These are phyloP conservation scores for Colletotrichum acutatum DNA, from an alignment of 2,329 filamentous ascomycete genomes.

Conservation along the genomic window DNA sequence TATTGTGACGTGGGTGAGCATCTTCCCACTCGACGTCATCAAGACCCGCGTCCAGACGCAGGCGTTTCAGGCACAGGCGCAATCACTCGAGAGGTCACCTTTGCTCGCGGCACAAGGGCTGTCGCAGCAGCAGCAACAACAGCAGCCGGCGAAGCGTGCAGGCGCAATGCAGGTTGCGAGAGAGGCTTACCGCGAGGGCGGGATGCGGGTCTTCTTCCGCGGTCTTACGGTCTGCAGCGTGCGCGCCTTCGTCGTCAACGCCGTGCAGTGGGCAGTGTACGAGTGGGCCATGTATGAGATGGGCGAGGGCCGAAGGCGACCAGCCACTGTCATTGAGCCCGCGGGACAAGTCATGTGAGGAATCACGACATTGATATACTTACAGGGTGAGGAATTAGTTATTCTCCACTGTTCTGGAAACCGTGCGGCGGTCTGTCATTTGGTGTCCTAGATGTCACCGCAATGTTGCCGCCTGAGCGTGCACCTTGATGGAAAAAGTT, in stretches of 20 bases:
- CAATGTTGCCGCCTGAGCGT: background rate
- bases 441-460: background rate
- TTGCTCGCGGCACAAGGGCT: constrained; percentile 45
- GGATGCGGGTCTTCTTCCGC: constrained; percentile 73
- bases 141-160: constrained; percentile 44
- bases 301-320: constrained; percentile 45
- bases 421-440: background rate
- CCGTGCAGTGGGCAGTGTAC: constrained; percentile 91
- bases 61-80: constrained; percentile 41
- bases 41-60: constrained; percentile 94
- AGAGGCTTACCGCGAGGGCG: constrained; percentile 73
- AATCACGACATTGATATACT: no score
- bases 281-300: constrained; percentile 83
- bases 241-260: constrained; percentile 92
- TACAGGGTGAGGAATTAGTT: no score
- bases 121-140: constrained; percentile 40
- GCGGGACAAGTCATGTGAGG: constrained; percentile 32
- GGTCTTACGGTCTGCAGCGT: constrained; percentile 85
- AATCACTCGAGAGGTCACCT: constrained; percentile 39
- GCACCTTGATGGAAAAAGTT: constrained; percentile 15
- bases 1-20: constrained; percentile 86
- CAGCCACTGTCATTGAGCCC: constrained; percentile 14
- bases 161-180: constrained; percentile 73
- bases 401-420: no score
- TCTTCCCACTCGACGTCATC: constrained; percentile 92